Conservation (phyloP, 1,284 basidiomycete genomes). For the Irpex sp. region DNA sequence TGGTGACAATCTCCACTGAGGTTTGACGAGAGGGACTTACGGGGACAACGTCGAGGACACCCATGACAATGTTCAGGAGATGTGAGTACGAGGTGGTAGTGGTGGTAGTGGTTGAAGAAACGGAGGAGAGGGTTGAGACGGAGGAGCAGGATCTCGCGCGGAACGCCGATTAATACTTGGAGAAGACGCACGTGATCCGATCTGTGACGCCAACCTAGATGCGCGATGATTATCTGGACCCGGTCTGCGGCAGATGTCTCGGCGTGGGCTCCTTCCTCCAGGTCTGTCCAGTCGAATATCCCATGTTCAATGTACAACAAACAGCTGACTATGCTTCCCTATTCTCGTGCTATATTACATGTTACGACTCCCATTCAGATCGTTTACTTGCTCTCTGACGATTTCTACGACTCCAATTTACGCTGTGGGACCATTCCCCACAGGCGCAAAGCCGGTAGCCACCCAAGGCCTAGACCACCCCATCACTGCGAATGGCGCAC, state of each 20-base stretch:
- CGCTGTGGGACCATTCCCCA: neutral
- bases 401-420: neutral
- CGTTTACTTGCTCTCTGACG: neutral
- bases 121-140: constrained; percentile 11
- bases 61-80: constrained; percentile 38
- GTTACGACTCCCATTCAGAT: neutral
- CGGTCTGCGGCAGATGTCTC: no score
- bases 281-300: neutral
- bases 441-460: neutral
- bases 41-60: constrained; percentile 69
- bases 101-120: constrained; percentile 10
- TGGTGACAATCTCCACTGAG: neutral
- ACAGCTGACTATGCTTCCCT: neutral
- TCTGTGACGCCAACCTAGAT: neutral
- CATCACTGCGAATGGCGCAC: constrained; percentile 65
- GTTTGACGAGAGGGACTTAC: constrained; percentile 35
- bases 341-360: neutral
- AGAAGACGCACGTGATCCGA: neutral
- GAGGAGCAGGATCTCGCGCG: constrained; percentile 6
- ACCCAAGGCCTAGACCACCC: constrained; percentile 36
- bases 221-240: no score
- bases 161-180: constrained; percentile 7
- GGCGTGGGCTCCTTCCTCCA: neutral
- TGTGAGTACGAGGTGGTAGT: constrained; percentile 4
- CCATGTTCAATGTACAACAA: neutral